Conservation (phyloP, 345 rosid species). For the Isatis tinctoria region DNA sequence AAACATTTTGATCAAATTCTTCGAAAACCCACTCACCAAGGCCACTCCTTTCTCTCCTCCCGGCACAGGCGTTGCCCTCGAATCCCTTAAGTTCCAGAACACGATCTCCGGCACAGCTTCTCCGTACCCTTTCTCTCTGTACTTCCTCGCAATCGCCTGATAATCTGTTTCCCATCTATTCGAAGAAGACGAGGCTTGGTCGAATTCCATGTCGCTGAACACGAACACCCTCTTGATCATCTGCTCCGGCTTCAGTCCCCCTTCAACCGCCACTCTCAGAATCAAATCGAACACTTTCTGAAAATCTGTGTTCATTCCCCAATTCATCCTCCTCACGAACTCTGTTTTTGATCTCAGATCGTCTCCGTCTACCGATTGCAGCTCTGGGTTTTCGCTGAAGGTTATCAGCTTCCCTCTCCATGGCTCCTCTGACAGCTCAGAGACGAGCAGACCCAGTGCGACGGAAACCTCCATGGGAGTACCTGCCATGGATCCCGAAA, state of each 20-base stretch:
- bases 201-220: conserved; percentile 73
- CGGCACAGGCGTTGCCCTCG: conserved; percentile 43
- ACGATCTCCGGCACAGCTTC: conserved; percentile 48
- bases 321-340: conserved; percentile 36
- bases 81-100: conserved; percentile 65
- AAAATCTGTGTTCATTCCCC: conserved; percentile 40
- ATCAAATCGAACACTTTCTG: conserved; percentile 51
- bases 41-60: conserved; percentile 45
- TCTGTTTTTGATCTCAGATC: conserved; percentile 28
- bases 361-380: conserved; percentile 40
- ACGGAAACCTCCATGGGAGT: conserved; percentile 56
- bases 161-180: conserved; percentile 50
- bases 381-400: conserved; percentile 37
- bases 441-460: conserved; percentile 52
- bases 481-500: conserved; percentile 50
- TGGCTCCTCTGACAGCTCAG: conserved; percentile 48
- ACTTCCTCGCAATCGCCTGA: conserved; percentile 42
- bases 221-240: conserved; percentile 59
- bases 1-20: conserved; percentile 59
- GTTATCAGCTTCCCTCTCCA: conserved; percentile 68
- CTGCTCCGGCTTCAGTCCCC: conserved; percentile 41
- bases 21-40: conserved; percentile 59
- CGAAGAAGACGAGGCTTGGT: conserved; percentile 25
- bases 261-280: conserved; percentile 41
- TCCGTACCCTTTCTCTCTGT: too few species aligned